Evolutionary conservation across 345 rosid genomes (phyloP).

Genomic region (Laguncularia racemosa): DNA sequence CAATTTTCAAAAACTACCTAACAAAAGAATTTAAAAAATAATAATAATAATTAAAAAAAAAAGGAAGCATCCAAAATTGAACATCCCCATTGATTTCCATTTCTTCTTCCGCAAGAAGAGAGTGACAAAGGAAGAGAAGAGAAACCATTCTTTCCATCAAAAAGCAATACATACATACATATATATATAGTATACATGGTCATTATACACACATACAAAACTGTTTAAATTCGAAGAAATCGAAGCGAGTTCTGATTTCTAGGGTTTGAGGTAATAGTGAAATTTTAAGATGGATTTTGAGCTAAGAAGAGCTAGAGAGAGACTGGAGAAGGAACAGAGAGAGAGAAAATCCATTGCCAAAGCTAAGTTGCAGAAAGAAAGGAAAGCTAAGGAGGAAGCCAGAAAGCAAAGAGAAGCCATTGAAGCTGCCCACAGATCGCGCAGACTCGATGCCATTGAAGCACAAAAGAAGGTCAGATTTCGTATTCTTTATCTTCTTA

Average conservation of each 20-base stretch:
- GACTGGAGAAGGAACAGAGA: slow-evolving; percentile 82
- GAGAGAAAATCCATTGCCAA: slow-evolving; percentile 80
- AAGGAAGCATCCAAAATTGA: not conserved
- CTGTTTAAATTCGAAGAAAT: no score
- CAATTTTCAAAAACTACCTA: not conserved
- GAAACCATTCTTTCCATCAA: no score
- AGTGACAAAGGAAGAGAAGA: no score
- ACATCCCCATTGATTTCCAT: not conserved
- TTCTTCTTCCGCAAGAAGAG: no score
- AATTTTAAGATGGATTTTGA: slow-evolving; percentile 76
- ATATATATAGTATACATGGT: no score
- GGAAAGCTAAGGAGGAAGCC: slow-evolving; percentile 69
- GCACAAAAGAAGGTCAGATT: slow-evolving; percentile 63
- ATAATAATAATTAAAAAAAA: not conserved
- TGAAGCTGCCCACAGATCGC: slow-evolving; percentile 77
- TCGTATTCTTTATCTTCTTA: not conserved
- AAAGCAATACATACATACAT: no score
- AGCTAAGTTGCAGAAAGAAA: slow-evolving; percentile 55
- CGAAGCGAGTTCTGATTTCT: no score
- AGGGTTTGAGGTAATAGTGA: slow-evolving; percentile 4
- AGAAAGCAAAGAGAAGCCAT: slow-evolving; percentile 73
- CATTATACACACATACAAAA: no score
- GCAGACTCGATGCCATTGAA: slow-evolving; percentile 70
- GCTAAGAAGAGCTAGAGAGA: slow-evolving; percentile 84
- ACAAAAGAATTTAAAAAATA: not conserved